Base-by-base conservation (phyloP, 1,139 yeast species). In the Taiozyma sp. region DNA sequence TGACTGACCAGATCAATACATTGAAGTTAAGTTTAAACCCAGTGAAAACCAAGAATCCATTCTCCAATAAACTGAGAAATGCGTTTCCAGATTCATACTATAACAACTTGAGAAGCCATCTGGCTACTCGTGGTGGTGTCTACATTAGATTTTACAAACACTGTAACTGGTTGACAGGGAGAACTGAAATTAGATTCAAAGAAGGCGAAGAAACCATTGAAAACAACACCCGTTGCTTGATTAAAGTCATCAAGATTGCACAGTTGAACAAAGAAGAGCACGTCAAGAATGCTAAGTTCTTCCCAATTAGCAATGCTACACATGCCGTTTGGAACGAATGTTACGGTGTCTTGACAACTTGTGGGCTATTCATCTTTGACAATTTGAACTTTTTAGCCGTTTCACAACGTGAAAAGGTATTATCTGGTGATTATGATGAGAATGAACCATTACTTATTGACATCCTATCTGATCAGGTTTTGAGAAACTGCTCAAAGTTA, bases 351-450 rank as follows among this genome's bases (percentile, higher is more conserved):
- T 57, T 78, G 45, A 78, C 82, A 0, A 64, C 75, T 1, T 68
- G 74, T 54, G 80, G 81, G 2, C 56, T 77, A 27, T 64, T 75
- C 13, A 61, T 77, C 30, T 76, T 72, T 59, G 77, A 74, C 42
- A 67, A 66, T 47, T 48, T 62, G 51, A 55, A 50, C 28, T 62
- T 62, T 45, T 46, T 62, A 34, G 49, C 57, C 2, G n/a, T 51
- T 2, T 10, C 46, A 16, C 61, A 60, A 3, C 52, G 60, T 36
- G 55, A 56, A 19, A 48, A 23, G 19, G 22, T 57, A 8, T 40
- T 55, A 7, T 46, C 51, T 19, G 51, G 34, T 8, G 49, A 52
- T 1, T 16, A 34, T 13, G 42, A 43, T 9, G 24, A 45, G 8
- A 40, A 45, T 2, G 57, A 56, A 14, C 53, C 56, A 1, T 16